A percentile compares a stretch with the other conserved stretches of the same genome.
These are phyloP conservation scores for Xerocomellus chrysenteron DNA, from an alignment of 768 basidiomycete genomes.

Conservation along the genomic window DNA sequence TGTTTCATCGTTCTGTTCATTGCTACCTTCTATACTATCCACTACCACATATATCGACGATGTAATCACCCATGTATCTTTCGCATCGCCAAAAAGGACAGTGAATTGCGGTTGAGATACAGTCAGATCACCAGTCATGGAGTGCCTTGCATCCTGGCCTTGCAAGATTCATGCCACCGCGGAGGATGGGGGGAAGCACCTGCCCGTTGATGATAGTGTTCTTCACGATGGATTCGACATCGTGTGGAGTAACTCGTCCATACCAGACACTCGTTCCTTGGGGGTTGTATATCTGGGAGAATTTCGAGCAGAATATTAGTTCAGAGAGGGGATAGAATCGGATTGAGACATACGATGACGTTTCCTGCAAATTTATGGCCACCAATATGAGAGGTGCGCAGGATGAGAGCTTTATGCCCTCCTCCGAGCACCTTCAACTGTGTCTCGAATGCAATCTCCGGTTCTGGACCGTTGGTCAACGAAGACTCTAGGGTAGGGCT, in stretches of 20 bases:
- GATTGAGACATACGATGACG: constrained; percentile 64
- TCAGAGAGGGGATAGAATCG: not conserved
- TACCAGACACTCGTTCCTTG: constrained; percentile 89
- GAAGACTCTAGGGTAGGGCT: constrained; percentile 28
- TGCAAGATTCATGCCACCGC: constrained; percentile 81
- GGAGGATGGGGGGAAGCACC: constrained; percentile 80
- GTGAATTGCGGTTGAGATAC: not conserved
- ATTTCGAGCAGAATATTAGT: not conserved
- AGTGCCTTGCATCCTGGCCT: constrained; percentile 65
- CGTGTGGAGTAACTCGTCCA: constrained; percentile 88
- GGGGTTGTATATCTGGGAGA: constrained; percentile 76
- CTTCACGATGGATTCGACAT: constrained; percentile 81
- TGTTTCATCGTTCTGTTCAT: constrained; percentile 5
- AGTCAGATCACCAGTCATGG: constrained; percentile 63
- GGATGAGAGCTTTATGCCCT: constrained; percentile 73
- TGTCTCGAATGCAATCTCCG: constrained; percentile 52
- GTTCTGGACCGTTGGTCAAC: constrained; percentile 32
- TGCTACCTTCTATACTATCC: constrained; percentile 21
- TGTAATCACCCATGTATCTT: constrained; percentile 22
- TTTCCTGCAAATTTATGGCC: constrained; percentile 94
- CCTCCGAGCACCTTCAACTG: constrained; percentile 46
- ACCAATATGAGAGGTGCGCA: constrained; percentile 87
- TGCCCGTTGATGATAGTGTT: constrained; percentile 85
- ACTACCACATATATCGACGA: constrained; percentile 26
- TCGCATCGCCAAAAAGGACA: not conserved